A percentile compares a stretch with the other conserved stretches of the same genome.
These are phyloP conservation scores for Dioszegia hungarica DNA, from an alignment of 768 basidiomycete species.

Conservation along the genomic window DNA sequence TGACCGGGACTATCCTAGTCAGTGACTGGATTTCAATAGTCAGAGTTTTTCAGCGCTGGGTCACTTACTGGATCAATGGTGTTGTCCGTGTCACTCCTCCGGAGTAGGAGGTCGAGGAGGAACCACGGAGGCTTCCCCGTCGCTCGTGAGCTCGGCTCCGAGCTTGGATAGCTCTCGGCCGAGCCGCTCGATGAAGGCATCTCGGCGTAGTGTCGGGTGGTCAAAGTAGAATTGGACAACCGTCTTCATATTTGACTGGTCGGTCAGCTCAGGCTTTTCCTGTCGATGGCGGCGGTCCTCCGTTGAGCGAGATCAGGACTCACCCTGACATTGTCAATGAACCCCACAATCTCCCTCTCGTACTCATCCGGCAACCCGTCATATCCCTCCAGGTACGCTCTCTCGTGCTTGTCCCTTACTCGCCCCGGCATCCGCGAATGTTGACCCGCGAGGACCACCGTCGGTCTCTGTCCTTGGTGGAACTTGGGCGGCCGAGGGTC, in stretches of 20 bases:
- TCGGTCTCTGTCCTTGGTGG: slow-evolving; percentile 11
- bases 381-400: slow-evolving; percentile 16
- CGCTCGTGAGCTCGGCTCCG: slow-evolving; percentile 18
- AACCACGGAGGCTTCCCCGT: slow-evolving; percentile 17
- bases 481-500: slow-evolving; percentile 19
- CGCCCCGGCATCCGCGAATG: not conserved
- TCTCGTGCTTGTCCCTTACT: slow-evolving; percentile 10
- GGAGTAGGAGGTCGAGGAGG: not conserved
- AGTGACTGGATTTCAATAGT: no score
- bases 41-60: no score
- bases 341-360: slow-evolving; percentile 17
- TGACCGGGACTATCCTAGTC: no score
- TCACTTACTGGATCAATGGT: no score
- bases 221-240: slow-evolving; percentile 16
- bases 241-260: slow-evolving; percentile 12
- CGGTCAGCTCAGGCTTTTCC: no score
- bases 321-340: slow-evolving; percentile 26
- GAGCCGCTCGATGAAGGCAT: slow-evolving; percentile 25
- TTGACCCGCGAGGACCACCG: not conserved
- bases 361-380: slow-evolving; percentile 19
- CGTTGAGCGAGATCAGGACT: no score
- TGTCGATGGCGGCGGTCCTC: no score
- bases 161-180: slow-evolving; percentile 20
- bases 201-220: slow-evolving; percentile 4
- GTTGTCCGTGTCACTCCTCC: no score